Evolutionary conservation across 176 grass and related monocot species (phyloP).

Genomic region (Carex parvula): DNA sequence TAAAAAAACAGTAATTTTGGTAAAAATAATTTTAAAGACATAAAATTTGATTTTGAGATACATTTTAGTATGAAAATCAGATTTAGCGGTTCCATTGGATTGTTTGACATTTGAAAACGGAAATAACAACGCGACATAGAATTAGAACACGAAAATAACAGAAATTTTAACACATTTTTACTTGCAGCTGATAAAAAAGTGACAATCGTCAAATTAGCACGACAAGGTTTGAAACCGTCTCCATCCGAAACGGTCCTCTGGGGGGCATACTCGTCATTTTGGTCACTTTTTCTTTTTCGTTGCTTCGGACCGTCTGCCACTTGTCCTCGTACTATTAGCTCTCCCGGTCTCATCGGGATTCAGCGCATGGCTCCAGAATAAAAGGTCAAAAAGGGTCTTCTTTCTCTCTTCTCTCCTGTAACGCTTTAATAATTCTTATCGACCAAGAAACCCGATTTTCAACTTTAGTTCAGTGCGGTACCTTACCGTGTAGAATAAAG

Average conservation of each 20-base stretch:
- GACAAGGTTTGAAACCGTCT: not conserved
- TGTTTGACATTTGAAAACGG: no score
- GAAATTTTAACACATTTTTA: no score
- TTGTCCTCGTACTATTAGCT: conserved; percentile 11
- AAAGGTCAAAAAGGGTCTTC: conserved; percentile 29
- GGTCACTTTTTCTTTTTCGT: not conserved
- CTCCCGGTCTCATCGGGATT: conserved; percentile 27
- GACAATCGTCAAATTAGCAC: no score
- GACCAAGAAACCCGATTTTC: conserved; percentile 13
- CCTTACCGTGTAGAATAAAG: no score
- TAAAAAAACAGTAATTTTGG: no score
- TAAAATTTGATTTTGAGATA: no score
- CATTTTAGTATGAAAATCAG: no score
- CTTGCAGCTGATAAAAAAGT: not conserved
- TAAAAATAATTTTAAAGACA: no score
- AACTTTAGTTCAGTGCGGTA: not conserved
- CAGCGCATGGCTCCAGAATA: conserved; percentile 32
- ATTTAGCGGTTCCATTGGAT: no score
- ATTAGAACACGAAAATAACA: no score
- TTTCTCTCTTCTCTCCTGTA: conserved; percentile 1
- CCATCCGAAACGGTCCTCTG: not conserved
- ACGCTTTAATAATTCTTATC: not conserved
- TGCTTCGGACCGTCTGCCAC: conserved; percentile 19
- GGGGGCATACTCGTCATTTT: conserved; percentile 38
- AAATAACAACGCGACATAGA: no score